Conservation (phyloP, 2,329 filamentous ascomycete species). For the Fusarium sp. region DNA sequence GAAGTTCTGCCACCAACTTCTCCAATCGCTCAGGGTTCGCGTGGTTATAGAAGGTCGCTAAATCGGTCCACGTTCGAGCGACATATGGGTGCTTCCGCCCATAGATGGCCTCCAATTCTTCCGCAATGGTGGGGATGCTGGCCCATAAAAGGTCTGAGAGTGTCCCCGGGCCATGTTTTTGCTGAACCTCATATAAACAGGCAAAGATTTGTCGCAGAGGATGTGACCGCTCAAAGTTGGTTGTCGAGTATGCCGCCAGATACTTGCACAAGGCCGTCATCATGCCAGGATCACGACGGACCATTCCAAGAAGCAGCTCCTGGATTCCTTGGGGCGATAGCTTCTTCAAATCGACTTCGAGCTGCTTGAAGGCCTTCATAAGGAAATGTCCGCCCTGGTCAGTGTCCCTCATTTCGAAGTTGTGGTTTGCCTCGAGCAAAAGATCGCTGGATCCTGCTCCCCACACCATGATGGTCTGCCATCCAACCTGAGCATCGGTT, state of each 20-base stretch:
- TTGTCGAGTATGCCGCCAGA: conserved; percentile 57
- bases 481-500: conserved; percentile 52
- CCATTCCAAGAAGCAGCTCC: conserved; percentile 58
- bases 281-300: conserved; percentile 57
- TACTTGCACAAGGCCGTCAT: conserved; percentile 61
- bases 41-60: conserved; percentile 55
- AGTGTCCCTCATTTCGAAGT: conserved; percentile 55
- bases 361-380: conserved; percentile 57
- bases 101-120: conserved; percentile 59
- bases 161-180: conserved; percentile 57
- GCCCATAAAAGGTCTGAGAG: conserved; percentile 58
- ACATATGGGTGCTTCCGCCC: conserved; percentile 58
- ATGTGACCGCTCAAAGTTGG: conserved; percentile 57
- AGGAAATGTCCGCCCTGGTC: conserved; percentile 55
- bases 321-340: conserved; percentile 58
- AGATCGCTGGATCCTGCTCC: conserved; percentile 58
- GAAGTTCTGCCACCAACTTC: conserved; percentile 54
- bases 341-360: conserved; percentile 57
- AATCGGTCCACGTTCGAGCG: conserved; percentile 56
- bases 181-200: conserved; percentile 58
- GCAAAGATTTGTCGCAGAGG: conserved; percentile 58
- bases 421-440: conserved; percentile 58
- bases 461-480: conserved; percentile 58
- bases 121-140: conserved; percentile 56
- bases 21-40: conserved; percentile 51